phyloP scores from a whole-genome alignment of 164 flowering plant species.

The Berberis thunbergii region DNA sequence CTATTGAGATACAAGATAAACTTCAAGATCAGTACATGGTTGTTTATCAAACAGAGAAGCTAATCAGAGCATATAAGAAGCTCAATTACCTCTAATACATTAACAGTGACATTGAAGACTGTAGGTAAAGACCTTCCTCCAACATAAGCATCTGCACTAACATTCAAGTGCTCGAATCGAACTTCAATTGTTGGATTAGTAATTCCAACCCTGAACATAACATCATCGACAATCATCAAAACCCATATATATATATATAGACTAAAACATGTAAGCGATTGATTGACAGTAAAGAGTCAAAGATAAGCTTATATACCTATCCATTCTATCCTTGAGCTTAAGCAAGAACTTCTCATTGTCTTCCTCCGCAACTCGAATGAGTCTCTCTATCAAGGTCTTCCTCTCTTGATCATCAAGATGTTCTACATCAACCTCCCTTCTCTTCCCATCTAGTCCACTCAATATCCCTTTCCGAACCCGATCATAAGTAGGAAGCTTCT shows the following conservation, averaged over 20 bases:
- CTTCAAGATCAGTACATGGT: background rate
- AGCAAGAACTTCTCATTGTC: constrained; percentile 60
- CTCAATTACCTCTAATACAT: constrained; percentile 32
- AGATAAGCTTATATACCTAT: constrained; percentile 10
- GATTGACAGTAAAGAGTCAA: background rate
- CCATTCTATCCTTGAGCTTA: constrained; percentile 47
- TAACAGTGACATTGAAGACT: constrained; percentile 28
- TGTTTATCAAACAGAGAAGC: background rate
- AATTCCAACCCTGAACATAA: constrained; percentile 45
- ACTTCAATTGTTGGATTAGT: constrained; percentile 58
- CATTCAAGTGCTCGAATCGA: constrained; percentile 42
- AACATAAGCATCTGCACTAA: constrained; percentile 40
- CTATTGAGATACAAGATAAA: constrained; percentile 14
- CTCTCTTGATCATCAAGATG: constrained; percentile 32
- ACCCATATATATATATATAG: background rate
- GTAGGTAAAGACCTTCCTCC: constrained; percentile 58
- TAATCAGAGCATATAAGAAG: background rate
- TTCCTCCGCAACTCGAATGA: constrained; percentile 47
- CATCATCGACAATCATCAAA: background rate
- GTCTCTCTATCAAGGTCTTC: constrained; percentile 39
- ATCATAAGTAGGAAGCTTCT: constrained; percentile 37
- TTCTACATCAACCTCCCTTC: constrained; percentile 25
- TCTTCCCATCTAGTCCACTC: constrained; percentile 15
- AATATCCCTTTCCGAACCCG: constrained; percentile 36
- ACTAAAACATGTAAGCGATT: background rate